Conservation (phyloP, 2,329 filamentous ascomycete species). For the Calycina herbarum region DNA sequence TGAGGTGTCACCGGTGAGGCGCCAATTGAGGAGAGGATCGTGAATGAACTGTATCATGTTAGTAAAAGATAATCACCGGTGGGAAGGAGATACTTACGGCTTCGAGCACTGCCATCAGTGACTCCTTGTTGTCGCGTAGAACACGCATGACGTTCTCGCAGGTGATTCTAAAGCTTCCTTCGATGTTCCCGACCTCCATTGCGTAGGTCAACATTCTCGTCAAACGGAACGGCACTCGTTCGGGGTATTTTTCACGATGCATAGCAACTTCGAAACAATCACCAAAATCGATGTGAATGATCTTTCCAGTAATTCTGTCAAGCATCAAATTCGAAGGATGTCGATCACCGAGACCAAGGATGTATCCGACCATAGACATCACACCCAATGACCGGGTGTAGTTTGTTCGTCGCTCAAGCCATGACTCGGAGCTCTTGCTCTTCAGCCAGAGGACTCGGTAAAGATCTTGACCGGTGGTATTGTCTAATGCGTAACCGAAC, state of each 20-base stretch:
- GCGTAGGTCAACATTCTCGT: constrained; percentile 99
- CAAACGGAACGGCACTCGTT: constrained; percentile 94
- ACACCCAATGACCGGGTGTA: constrained; percentile 96
- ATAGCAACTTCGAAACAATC: constrained; percentile 99
- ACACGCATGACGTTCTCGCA: constrained; percentile 99
- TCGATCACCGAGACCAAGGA: constrained; percentile 91
- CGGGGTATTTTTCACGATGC: constrained; percentile 98
- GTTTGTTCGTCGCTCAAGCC: constrained; percentile 97
- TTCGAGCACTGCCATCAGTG: constrained; percentile 96
- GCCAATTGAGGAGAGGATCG: constrained; percentile 97
- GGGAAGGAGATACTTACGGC: constrained; percentile 65
- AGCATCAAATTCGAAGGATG: constrained; percentile 98
- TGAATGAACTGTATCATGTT: constrained; percentile 77
- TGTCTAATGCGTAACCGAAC: constrained; percentile 97
- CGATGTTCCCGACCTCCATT: constrained; percentile 99
- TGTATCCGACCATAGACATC: constrained; percentile 99
- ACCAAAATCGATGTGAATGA: constrained; percentile 98
- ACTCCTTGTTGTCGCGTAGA: constrained; percentile 94
- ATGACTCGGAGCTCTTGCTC: constrained; percentile 96
- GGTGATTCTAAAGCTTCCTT: constrained; percentile 96
- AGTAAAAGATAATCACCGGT: constrained; percentile 10
- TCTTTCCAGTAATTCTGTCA: constrained; percentile 91
- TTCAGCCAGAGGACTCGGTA: constrained; percentile 99
- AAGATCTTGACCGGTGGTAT: constrained; percentile 96
- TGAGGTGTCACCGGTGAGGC: constrained; percentile 66